phyloP scores from a whole-genome alignment of 2,329 filamentous ascomycete species.

The Fusarium buharicum region DNA sequence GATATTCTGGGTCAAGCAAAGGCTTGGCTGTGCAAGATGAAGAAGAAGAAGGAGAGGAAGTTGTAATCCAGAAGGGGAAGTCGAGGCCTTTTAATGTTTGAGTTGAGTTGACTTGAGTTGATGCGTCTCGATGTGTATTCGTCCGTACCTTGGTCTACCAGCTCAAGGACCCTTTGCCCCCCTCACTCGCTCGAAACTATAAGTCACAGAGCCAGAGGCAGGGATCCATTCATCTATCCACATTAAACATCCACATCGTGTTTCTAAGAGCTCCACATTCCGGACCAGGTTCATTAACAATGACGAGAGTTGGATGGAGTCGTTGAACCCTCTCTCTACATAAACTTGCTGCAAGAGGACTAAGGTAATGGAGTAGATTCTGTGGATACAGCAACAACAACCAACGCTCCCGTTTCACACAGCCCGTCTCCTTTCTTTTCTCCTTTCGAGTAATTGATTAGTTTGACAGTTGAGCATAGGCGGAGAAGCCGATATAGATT shows the following conservation, averaged over 20 bases:
- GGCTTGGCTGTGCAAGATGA: not conserved
- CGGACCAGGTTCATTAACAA: not conserved
- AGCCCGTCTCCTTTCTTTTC: not conserved
- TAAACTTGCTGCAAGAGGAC: not conserved
- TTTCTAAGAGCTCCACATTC: not conserved
- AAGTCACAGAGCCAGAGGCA: not conserved
- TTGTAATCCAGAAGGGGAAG: not conserved
- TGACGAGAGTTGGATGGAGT: not conserved
- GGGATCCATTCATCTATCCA: not conserved
- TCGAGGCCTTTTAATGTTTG: slow-evolving; percentile 1
- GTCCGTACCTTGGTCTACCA: not conserved
- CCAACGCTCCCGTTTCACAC: not conserved
- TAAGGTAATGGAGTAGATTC: not conserved
- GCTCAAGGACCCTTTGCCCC: not conserved
- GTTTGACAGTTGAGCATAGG: not conserved
- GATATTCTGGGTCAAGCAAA: not conserved
- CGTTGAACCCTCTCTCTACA: not conserved
- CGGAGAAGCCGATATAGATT: not conserved
- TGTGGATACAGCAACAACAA: not conserved
- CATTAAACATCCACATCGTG: not conserved
- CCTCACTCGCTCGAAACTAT: not conserved
- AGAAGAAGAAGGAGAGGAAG: not conserved
- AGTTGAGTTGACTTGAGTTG: not conserved
- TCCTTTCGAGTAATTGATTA: not conserved
- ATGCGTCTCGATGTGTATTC: not conserved